Evolutionary conservation across 1,139 yeast species (phyloP), one percentile per base, ranked within the genome.

Genomic region (Torulaspora pretoriensis): DNA sequence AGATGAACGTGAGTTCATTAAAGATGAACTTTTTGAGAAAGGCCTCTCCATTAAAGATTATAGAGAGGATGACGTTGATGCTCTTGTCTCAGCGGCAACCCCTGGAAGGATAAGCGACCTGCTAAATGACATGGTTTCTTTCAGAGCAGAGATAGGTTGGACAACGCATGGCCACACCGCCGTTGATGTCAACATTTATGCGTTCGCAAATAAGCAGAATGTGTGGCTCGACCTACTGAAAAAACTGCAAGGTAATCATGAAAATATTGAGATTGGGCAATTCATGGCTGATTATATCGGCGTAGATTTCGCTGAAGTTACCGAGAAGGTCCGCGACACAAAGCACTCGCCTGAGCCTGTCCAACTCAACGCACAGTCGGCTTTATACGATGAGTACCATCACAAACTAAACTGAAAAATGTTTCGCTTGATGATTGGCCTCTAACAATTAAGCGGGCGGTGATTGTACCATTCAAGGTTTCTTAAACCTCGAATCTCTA

Each of bases 121-220:
- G 31, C 56, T 82, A 45, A 75, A 82, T 56, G 70, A 78, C 46
- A 74, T 86, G 75, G 76, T 85, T 6, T 79, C 89, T 1, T 56
- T 66, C 9, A 75, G 94, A 49, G 85, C 95, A 0, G 81, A 81
- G 60, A 77, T 86, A 27, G 94, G 95, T 5, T 88, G 95, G 95
- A 73, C 92, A 7, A 86, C 96, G 0, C 89, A 83, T 55, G 95
- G 95, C 22, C 96, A 88, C 62, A 80, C 92, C 16, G 95, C 94
- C 0, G 95, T 87, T 10, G 96, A 88, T 64, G 95, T 88, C 27
- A 86, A 86, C 58, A 81, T 87, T 41, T 88, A 86, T 61, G 92
- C 81, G 0, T 75, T 79, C 57, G 74, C 88, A 14, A 81, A 81
- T 55, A 74, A 73, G 37, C 70, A 70, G 23, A 53, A 63, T 1